These are phyloP conservation scores for Massariosphaeria phaeospora DNA, from an alignment of 495 filamentous ascomycete species.

Conservation along the genomic window DNA sequence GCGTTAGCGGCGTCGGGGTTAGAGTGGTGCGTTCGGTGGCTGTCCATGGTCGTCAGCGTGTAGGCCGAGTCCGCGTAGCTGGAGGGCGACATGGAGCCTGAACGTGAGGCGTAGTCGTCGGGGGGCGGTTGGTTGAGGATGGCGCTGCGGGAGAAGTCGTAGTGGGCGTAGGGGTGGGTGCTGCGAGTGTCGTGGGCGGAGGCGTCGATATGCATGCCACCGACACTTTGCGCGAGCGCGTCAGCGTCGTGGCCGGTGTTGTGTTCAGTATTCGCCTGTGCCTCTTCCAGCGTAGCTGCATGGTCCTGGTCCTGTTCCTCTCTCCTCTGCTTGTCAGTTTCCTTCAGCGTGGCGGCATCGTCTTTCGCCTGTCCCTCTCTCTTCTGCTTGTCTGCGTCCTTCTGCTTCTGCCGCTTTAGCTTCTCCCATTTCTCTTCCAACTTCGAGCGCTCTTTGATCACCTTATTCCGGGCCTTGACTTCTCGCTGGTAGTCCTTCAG, in stretches of 20 bases:
- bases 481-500: constrained; percentile 57
- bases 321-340: constrained; percentile 21
- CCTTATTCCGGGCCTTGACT: constrained; percentile 59
- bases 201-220: neutral
- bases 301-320: no score
- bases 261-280: neutral
- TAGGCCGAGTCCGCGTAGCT: constrained; percentile 5
- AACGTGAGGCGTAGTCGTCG: constrained; percentile 1
- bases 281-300: neutral
- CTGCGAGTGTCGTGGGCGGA: neutral
- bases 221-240: neutral
- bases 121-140: constrained; percentile 13
- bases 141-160: constrained; percentile 15
- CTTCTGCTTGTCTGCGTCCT: constrained; percentile 27
- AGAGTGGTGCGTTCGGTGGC: neutral
- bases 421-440: constrained; percentile 46
- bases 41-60: constrained; percentile 3
- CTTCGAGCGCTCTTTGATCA: constrained; percentile 56
- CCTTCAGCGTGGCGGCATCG: neutral
- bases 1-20: neutral
- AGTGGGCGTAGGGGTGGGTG: constrained; percentile 8
- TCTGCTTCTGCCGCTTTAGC: constrained; percentile 19
- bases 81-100: neutral
- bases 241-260: neutral
- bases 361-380: no score